A percentile compares a stretch with the other conserved stretches of the same genome.
Conservation (phyloP, 2,329 filamentous ascomycete genomes). For the Mariannaea elegans region DNA sequence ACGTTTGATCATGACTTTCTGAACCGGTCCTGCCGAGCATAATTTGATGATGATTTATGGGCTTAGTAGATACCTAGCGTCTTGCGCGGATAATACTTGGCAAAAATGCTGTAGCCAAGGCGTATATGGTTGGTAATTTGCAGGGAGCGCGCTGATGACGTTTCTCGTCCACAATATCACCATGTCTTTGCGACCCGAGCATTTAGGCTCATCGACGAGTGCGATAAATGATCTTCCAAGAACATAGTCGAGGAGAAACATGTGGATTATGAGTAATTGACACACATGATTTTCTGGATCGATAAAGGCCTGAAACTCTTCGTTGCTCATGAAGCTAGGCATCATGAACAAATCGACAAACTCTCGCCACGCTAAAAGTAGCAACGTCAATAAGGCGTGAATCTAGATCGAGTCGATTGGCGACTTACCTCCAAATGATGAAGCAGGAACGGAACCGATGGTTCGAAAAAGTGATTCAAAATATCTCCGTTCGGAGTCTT, state of each 20-base stretch:
- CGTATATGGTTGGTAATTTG: slow-evolving; percentile 24
- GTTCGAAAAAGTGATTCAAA: slow-evolving; percentile 24
- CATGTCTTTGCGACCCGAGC: slow-evolving; percentile 35
- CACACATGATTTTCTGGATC: slow-evolving; percentile 42
- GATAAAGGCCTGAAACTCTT: slow-evolving; percentile 45
- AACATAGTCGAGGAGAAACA: slow-evolving; percentile 45
- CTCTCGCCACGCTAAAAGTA: slow-evolving; percentile 30
- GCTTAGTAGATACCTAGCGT: slow-evolving; percentile 39
- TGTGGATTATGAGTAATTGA: slow-evolving; percentile 49
- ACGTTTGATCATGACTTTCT: background rate
- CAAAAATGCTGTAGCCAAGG: slow-evolving; percentile 37
- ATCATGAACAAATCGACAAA: slow-evolving; percentile 35
- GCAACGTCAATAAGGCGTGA: background rate
- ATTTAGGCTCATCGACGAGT: slow-evolving; percentile 30
- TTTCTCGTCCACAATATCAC: slow-evolving; percentile 38
- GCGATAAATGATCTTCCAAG: slow-evolving; percentile 37
- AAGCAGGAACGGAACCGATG: slow-evolving; percentile 22
- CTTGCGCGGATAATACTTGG: slow-evolving; percentile 28
- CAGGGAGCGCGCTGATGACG: slow-evolving; percentile 30
- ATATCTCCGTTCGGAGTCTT: slow-evolving; percentile 29
- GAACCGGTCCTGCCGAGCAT: background rate
- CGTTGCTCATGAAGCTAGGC: slow-evolving; percentile 30
- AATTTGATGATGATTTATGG: slow-evolving; percentile 12
- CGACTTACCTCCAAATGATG: slow-evolving; percentile 32
- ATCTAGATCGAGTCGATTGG: background rate